Evolutionary conservation across 345 rosid genomes (phyloP).

Genomic region (Camelina sativa): DNA sequence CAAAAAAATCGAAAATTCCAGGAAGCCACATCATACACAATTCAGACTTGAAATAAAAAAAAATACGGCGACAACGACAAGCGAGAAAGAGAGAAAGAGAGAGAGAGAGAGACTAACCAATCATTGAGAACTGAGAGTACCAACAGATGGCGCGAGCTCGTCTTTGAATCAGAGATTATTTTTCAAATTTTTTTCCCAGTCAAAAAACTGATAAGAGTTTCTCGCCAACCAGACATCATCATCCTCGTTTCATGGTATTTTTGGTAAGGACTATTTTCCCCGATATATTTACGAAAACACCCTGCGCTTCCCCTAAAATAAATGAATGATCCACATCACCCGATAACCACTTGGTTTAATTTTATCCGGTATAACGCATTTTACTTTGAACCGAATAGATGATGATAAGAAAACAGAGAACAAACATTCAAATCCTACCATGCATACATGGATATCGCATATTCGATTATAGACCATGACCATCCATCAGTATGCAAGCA

Average conservation of each 20-base stretch:
- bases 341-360: constrained; percentile 34
- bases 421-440: too few species aligned
- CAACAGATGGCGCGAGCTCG: too few species aligned
- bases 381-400: background rate
- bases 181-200: constrained; percentile 3
- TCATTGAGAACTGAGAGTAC: constrained; percentile 32
- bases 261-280: constrained; percentile 2
- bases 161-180: too few species aligned
- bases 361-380: background rate
- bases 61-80: background rate
- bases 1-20: too few species aligned
- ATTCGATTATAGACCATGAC: too few species aligned
- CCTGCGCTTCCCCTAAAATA: background rate
- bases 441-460: too few species aligned
- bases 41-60: background rate
- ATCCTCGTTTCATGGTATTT: background rate
- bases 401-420: too few species aligned
- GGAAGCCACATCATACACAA: background rate
- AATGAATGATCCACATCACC: constrained; percentile 31
- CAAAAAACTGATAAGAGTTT: background rate
- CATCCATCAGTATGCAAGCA: too few species aligned
- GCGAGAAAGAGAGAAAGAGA: background rate
- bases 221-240: constrained; percentile 39
- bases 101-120: constrained; percentile 45
- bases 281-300: constrained; percentile 21